A percentile compares a stretch with the other conserved stretches of the same genome.
phyloP scores from a whole-genome alignment of 441 rosid genomes.

The Populus trichocarpa region DNA sequence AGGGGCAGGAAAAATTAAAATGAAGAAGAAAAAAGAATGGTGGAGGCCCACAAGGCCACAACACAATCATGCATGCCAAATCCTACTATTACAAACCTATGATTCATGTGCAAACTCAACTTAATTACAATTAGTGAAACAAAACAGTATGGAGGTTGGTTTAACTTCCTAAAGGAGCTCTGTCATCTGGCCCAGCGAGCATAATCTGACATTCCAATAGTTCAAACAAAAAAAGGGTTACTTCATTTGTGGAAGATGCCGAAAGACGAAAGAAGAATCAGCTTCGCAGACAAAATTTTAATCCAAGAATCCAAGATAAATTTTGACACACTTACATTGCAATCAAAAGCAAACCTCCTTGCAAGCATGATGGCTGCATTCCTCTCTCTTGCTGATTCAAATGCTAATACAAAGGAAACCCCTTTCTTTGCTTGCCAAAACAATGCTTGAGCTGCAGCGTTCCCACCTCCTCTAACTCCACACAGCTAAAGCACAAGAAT shows the following conservation, averaged over 20 bases:
- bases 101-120: conserved; percentile 22
- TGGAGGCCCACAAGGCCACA: conserved; percentile 10
- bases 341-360: conserved; percentile 87
- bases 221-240: neutral
- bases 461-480: conserved; percentile 98
- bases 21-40: neutral
- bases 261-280: neutral
- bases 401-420: conserved; percentile 69
- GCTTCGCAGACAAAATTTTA: neutral
- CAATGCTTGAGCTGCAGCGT: conserved; percentile 90
- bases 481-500: conserved; percentile 52
- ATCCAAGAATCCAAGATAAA: neutral
- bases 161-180: conserved; percentile 41
- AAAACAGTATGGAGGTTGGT: conserved; percentile 6
- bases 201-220: conserved; percentile 49
- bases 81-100: conserved; percentile 41
- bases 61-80: conserved; percentile 25
- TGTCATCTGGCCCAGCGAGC: conserved; percentile 86
- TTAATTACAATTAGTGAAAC: conserved; percentile 48
- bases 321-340: conserved; percentile 60
- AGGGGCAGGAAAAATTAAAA: neutral
- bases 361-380: conserved; percentile 92
- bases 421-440: conserved; percentile 90
- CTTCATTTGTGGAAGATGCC: neutral
- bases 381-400: conserved; percentile 85